These are phyloP conservation scores for Rusavskia elegans DNA, from an alignment of 495 filamentous ascomycete genomes.

Conservation along the genomic window DNA sequence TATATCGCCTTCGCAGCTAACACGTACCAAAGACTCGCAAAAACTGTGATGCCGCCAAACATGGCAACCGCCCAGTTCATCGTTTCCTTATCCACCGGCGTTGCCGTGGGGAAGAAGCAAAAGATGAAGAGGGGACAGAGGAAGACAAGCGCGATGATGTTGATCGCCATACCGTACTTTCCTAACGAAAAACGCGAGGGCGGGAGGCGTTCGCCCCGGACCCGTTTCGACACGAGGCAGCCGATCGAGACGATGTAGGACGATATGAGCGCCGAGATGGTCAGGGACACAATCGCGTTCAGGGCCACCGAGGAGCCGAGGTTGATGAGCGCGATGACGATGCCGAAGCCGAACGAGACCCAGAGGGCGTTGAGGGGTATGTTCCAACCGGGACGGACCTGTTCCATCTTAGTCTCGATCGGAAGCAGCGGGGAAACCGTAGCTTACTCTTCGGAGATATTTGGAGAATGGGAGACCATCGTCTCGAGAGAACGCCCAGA, in stretches of 20 bases:
- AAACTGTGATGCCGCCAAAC: conserved; percentile 27
- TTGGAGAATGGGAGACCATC: conserved; percentile 36
- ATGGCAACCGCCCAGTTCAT: conserved; percentile 39
- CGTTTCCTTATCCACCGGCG: conserved; percentile 22
- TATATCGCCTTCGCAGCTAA: conserved; percentile 26
- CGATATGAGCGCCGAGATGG: conserved; percentile 22
- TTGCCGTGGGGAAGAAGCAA: conserved; percentile 25
- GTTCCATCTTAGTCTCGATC: background rate
- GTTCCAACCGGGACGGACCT: conserved; percentile 18
- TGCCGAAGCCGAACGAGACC: conserved; percentile 25
- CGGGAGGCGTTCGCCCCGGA: conserved; percentile 24
- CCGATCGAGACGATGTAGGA: conserved; percentile 28
- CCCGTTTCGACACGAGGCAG: conserved; percentile 30
- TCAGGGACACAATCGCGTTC: conserved; percentile 24
- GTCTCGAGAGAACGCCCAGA: conserved; percentile 43
- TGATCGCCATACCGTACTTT: conserved; percentile 25
- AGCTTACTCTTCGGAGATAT: conserved; percentile 7
- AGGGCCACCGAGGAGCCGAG: conserved; percentile 40
- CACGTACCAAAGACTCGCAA: conserved; percentile 30
- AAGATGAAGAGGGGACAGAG: conserved; percentile 34
- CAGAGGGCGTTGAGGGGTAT: conserved; percentile 38
- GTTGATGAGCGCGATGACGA: conserved; percentile 31
- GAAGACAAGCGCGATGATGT: conserved; percentile 20
- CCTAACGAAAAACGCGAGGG: conserved; percentile 27
- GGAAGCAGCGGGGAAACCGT: background rate